Evolutionary conservation across 306 rosid genomes (phyloP), one percentile per base, ranked within the genome.

Genomic region (Pueraria montana): DNA sequence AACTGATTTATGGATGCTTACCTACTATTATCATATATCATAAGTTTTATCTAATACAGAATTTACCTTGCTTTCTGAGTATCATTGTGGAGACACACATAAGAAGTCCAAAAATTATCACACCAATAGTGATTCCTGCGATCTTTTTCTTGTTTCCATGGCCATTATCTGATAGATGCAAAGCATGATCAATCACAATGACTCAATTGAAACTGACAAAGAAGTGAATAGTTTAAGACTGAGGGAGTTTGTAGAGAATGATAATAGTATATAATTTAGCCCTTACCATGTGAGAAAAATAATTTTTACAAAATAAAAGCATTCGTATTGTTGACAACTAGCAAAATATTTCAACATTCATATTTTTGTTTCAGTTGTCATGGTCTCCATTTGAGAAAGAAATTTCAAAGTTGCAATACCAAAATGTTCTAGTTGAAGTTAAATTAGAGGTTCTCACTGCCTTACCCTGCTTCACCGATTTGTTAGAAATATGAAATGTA

Each of bases 11-110:
- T 55, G 24, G 62, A 50, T 17, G 23, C 23, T 50, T 49, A 49
- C 20, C 16, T 48, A 23, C 14, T 17, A n/a, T 23, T 49, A 30
- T 49, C 77, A 27, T 50, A 49, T 70, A 13, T 45, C 16, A 64
- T 11, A 49, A 50, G 53, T 73, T 32, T 2, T n/a, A 32, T 20
- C 11, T 2, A 74, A 11, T 1, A 40, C 52, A 56, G 4, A 24
- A 38, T 50, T 83, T 42, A 83, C 86, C 74, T 69, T 34, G 7
- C 38, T 49, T 49, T 16, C 55, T 16, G 55, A 14, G 55, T 4
- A 49, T 49, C 5, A 49, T 49, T 49, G 6, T 49, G n/a, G 18
- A 49, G 55, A 49, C 18, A 49, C 8, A 49, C 18, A 14, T 4
- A 49, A 49, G 6, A 49, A 49, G 20, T 49, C 8, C 55, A 49